A percentile compares a stretch with the other conserved stretches of the same genome.
These are phyloP conservation scores for Mycena belliarum DNA, from an alignment of 768 basidiomycete genomes.

Conservation along the genomic window DNA sequence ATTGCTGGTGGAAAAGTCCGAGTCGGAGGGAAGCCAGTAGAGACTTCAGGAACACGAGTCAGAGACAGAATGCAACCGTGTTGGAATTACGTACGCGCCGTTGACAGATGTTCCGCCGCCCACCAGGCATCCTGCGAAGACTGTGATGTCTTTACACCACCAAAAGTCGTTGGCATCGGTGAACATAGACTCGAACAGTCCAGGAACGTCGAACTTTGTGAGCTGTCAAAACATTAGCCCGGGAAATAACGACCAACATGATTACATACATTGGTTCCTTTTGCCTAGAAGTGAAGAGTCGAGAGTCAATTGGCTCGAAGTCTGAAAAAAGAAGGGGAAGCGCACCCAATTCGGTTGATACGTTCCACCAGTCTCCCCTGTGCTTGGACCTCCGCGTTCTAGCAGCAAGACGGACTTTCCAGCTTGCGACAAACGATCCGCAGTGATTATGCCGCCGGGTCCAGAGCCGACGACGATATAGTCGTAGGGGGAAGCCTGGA, in stretches of 20 bases:
- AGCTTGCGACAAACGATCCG: conserved; percentile 59
- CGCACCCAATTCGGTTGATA: conserved; percentile 44
- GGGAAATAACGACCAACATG: not conserved
- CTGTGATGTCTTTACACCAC: conserved; percentile 69
- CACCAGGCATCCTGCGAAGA: conserved; percentile 64
- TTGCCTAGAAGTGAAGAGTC: conserved; percentile 25
- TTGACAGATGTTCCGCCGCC: conserved; percentile 68
- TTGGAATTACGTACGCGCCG: conserved; percentile 48
- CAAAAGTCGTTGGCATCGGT: conserved; percentile 55
- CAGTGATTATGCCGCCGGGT: conserved; percentile 57
- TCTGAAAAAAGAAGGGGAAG: not conserved
- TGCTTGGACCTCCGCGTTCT: conserved; percentile 65
- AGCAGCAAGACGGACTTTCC: conserved; percentile 65
- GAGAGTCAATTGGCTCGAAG: no score
- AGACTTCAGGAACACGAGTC: conserved; percentile 9
- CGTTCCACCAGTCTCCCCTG: conserved; percentile 57
- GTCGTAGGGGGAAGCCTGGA: conserved; percentile 35
- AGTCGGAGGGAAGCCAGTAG: conserved; percentile 23
- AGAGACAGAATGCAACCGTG: not conserved
- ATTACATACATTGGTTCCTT: conserved; percentile 40
- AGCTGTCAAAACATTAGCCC: conserved; percentile 37
- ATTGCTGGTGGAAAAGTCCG: conserved; percentile 35
- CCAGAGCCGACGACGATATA: conserved; percentile 62
- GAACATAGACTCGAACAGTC: conserved; percentile 69
- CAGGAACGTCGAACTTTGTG: conserved; percentile 68